These are phyloP conservation scores for Triticum dicoccoides DNA, from an alignment of 176 grass and related monocot species.

Conservation along the genomic window DNA sequence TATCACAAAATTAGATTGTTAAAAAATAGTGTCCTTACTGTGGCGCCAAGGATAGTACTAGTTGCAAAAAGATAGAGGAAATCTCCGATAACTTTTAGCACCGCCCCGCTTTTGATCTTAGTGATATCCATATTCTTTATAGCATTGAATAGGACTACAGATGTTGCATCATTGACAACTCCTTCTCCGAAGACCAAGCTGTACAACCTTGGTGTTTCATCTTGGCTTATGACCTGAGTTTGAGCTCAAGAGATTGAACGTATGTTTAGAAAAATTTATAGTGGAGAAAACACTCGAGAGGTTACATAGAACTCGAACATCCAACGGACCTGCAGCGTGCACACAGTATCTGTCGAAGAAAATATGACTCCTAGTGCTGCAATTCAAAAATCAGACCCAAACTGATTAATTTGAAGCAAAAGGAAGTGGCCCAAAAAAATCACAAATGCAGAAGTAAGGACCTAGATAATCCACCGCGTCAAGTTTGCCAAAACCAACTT, in stretches of 20 bases:
- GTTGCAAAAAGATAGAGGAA: slow-evolving; percentile 78
- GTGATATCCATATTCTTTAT: slow-evolving; percentile 72
- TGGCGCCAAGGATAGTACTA: slow-evolving; percentile 75
- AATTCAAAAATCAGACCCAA: background rate
- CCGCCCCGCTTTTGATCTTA: slow-evolving; percentile 43
- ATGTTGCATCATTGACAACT: slow-evolving; percentile 82
- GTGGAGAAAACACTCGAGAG: background rate
- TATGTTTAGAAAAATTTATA: background rate
- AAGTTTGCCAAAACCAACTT: slow-evolving; percentile 66
- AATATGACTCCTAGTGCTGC: slow-evolving; percentile 88
- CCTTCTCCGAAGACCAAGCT: slow-evolving; percentile 98
- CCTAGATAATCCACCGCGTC: slow-evolving; percentile 66
- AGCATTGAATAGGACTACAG: slow-evolving; percentile 85
- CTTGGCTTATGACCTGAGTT: slow-evolving; percentile 81
- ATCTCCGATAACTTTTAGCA: slow-evolving; percentile 58
- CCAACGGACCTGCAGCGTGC: slow-evolving; percentile 69
- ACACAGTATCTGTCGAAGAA: slow-evolving; percentile 86
- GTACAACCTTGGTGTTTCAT: slow-evolving; percentile 82
- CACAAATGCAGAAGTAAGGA: background rate
- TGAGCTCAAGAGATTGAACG: background rate
- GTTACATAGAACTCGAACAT: background rate
- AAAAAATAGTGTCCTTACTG: slow-evolving; percentile 44
- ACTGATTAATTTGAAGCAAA: background rate
- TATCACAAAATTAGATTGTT: background rate
- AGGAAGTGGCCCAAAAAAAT: background rate